Base-by-base conservation (phyloP, 768 basidiomycete genomes). In the Tylopilus balloui region DNA sequence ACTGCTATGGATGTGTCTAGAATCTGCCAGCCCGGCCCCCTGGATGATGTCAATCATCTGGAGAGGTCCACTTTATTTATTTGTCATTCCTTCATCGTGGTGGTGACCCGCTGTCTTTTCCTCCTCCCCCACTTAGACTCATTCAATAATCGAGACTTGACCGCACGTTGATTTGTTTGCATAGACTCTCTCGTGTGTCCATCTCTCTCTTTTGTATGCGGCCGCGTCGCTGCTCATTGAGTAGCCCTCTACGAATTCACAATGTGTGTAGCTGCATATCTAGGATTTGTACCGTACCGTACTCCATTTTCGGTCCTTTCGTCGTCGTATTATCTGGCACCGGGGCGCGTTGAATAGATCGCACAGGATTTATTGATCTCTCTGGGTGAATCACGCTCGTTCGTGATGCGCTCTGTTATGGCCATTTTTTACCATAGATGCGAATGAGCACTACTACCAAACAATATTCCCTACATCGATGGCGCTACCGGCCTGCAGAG, bases 251-350 rank as follows among this genome's bases (percentile, higher is more conserved):
- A n/a, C n/a, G n/a, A n/a, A n/a, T n/a, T n/a, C n/a, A n/a, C n/a
- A n/a, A n/a, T n/a, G n/a, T n/a, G 11, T 48, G 47, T 48, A 48
- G 24, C 47, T 35, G 14, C 24, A 17, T 48, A 34, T n/a, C 29
- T 39, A 9, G 3, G 17, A n/a, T 23, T 37, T 39, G 21, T 39
- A 47, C 23, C 45, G 8, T 47, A 47, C 45, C 4, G 19, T 36
- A 45, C 25, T 14, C 8, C 9, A 9, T 17, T 4, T 38, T 39
- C 28, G 45, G 27, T 39, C 37, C 20, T 39, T 21, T 28, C 27
- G 1, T 24, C 12, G 24, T 37, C 19, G 19, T 46, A 37, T 35
- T 35, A 43, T 14, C n/a, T 12, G 29, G 20, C 4, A 1, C 32
- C n/a, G n/a, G 6, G 14, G 1, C 32, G 15, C n/a, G 32, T n/a